Evolutionary conservation across 306 rosid species (phyloP), one percentile per base, ranked within the genome.

Genomic region (Quercus suber): DNA sequence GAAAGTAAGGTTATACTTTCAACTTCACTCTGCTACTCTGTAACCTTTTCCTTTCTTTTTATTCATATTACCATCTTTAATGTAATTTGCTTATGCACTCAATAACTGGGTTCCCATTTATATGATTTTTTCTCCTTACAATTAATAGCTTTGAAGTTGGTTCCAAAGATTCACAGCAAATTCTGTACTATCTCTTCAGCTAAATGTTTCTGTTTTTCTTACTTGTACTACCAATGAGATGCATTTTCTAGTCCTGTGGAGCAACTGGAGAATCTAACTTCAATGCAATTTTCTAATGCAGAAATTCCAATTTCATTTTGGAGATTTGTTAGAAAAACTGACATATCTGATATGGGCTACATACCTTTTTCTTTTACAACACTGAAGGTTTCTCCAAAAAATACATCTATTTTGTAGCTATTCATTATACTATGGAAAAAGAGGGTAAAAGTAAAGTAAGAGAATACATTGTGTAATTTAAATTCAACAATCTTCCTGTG

Each of bases 1-100:
- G 58, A 21, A 52, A 43, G 73, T 84, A 79, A 86, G 84, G 85
- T 53, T 49, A 85, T 59, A 13, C 20, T 78, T 60, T 53, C 20
- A 69, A 57, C 35, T 31, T 15, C 41, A 75, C 20, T 68, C 57
- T 75, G 58, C 18, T 31, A 43, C 30, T 57, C 15, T 21, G 45
- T 27, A 18, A 17, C 2, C 25, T 11, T 28, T 43, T 41, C 45
- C 12, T 52, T 33, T 37, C 5, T 6, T 3, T 59, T 20, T 18
- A 27, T 17, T 9, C 35, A 20, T 14, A 6, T 71, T 25, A 15
- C 19, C 45, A 15, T 53, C 74, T n/a, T 57, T 70, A 56, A 45
- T 19, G 45, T 8, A 41, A 41, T 41, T 41, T 41, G 12, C 12
- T 41, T 8, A 41, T 8, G 45, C 45, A 41, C 0, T 41, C 45